Percentiles rank a stretch among this genome's conserved stretches.
Evolutionary conservation across 2,329 filamentous ascomycete genomes (phyloP).

Genomic region (Berkeleyomyces rouxiae): DNA sequence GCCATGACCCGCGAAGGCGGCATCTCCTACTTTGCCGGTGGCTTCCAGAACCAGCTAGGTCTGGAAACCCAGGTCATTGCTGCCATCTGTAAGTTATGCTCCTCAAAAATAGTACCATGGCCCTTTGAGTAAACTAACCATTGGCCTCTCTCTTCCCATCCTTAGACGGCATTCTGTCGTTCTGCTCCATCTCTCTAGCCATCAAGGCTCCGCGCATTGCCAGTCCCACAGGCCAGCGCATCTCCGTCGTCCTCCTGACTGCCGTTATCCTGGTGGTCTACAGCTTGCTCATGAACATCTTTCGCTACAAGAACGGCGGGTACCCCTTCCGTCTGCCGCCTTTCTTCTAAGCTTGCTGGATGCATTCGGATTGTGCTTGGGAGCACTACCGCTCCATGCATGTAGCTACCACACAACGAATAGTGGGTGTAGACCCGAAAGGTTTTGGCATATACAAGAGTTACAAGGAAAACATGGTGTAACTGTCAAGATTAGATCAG

Average conservation of each 20-base stretch:
- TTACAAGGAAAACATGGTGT: neutral
- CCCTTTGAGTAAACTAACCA: neutral
- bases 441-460: neutral
- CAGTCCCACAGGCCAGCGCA: constrained; percentile 60
- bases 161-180: constrained; percentile 62
- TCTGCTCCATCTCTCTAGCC: constrained; percentile 78
- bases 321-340: constrained; percentile 92
- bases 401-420: no score
- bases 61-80: constrained; percentile 92
- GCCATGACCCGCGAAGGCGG: constrained; percentile 69
- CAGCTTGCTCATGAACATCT: constrained; percentile 85
- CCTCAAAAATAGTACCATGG: neutral
- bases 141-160: constrained; percentile 17
- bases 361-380: no score
- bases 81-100: constrained; percentile 60
- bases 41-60: constrained; percentile 87
- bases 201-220: constrained; percentile 82
- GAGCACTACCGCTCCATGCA: no score
- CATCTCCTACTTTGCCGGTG: constrained; percentile 74
- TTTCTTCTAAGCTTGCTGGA: constrained; percentile 41
- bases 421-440: no score
- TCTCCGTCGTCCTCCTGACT: constrained; percentile 67
- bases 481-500: no score
- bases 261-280: constrained; percentile 66
- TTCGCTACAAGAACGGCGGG: constrained; percentile 83